Base-by-base conservation (phyloP, 169 alveolate genomes). In the Plasmodium falciparum region DNA sequence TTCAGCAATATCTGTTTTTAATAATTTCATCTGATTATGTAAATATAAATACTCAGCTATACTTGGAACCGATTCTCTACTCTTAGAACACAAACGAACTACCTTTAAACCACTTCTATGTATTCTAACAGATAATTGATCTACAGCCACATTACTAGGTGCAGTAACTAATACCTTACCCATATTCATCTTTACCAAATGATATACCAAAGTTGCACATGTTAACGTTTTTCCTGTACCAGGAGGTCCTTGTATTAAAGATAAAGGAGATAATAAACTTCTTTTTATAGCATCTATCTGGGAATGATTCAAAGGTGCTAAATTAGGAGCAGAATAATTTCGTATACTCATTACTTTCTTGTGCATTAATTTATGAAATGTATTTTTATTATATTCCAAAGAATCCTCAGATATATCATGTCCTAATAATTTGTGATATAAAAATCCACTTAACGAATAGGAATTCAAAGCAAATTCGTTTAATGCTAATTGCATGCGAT, bases 201-300 rank as follows among this genome's bases (percentile, higher is more conserved):
- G 97, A 91, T 97, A 97, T 11, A 98, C 99, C 39, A 98, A 92
- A 0, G 99, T 96, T 3, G 99, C 98, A 54, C 98, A 95, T 11
- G 99, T 97, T 47, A 97, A 97, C 0, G 99, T 98, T 90, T 98
- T 98, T 8, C 99, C 99, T 49, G 99, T 98, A 1, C 99, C 99
- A 26, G 99, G 99, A 20, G 99, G 99, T 2, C 99, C 99, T 75
- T 98, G 99, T 17, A 98, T 96, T 17, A 98, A 94, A 17, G 98
- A 72, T 24, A 98, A 89, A 0, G 99, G 98, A 2, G 97, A 93
- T 59, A 91, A 91, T 45, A 98, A 86, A 0, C 99, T 99, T 73
- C 96, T 96, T 85, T 96, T 96, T 26, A 97, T 97, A 5, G 99
- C 99, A 74, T 95, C 95, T 65, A 90, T 94, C 93, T 98, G 97